A percentile compares a stretch with the other conserved stretches of the same genome.
These are phyloP conservation scores for Aspergillus hiratsukae DNA, from an alignment of 2,329 filamentous ascomycete genomes.

Conservation along the genomic window DNA sequence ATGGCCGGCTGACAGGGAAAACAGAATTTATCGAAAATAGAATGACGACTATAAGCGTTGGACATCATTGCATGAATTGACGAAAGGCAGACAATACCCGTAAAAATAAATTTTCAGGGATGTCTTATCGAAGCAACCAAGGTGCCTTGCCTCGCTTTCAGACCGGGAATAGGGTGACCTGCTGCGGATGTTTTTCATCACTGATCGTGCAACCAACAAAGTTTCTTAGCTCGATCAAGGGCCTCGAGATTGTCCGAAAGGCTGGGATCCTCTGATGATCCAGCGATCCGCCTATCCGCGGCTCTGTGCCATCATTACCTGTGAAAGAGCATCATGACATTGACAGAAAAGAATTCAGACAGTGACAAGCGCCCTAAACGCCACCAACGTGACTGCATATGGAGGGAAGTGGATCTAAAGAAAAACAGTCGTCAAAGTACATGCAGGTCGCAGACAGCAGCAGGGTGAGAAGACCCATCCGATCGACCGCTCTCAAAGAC, in stretches of 20 bases:
- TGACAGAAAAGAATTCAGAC: slow-evolving; percentile 9
- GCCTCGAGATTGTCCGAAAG: slow-evolving; percentile 2
- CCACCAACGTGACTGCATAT: slow-evolving; percentile 15
- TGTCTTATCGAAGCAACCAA: slow-evolving; percentile 2
- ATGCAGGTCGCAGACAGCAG: slow-evolving; percentile 5
- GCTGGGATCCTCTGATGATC: slow-evolving; percentile 1
- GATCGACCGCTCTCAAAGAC: background rate
- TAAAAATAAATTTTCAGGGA: slow-evolving; percentile 1
- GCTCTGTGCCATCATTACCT: slow-evolving; percentile 4
- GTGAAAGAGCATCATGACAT: slow-evolving; percentile 3
- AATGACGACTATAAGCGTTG: slow-evolving; percentile 22
- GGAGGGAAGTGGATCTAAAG: slow-evolving; percentile 7
- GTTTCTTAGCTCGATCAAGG: background rate
- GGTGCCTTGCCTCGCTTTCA: slow-evolving; percentile 14
- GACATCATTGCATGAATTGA: slow-evolving; percentile 32
- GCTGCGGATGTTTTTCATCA: slow-evolving; percentile 4
- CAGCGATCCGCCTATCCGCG: slow-evolving; percentile 9
- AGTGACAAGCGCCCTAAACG: slow-evolving; percentile 32
- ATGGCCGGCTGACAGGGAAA: slow-evolving; percentile 15
- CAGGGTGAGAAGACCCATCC: background rate
- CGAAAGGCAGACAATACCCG: slow-evolving; percentile 14
- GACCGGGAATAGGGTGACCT: slow-evolving; percentile 9
- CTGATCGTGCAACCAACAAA: slow-evolving; percentile 17
- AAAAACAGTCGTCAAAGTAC: background rate
- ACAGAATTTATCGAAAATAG: slow-evolving; percentile 14